phyloP scores from a whole-genome alignment of 805 yeast species.

The Barnettozyma pratensis region DNA sequence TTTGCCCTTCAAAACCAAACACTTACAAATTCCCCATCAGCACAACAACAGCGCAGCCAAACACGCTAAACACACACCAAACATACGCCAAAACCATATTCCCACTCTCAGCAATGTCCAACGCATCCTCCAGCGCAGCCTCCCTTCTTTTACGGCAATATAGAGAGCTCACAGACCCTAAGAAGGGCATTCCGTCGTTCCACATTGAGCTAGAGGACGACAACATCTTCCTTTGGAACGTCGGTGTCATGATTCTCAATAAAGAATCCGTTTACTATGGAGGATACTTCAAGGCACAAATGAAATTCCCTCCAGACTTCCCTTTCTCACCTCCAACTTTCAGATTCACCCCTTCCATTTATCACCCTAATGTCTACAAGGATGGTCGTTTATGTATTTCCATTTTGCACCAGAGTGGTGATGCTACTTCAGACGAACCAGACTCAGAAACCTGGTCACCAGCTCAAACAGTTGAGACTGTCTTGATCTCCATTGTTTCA shows the following conservation, averaged over 20 bases:
- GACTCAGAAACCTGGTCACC: constrained; percentile 94
- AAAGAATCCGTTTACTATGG: constrained; percentile 90
- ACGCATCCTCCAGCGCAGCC: constrained; percentile 47
- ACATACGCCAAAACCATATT: neutral
- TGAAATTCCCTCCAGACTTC: constrained; percentile 87
- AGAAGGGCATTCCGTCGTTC: constrained; percentile 67
- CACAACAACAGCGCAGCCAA: too few species aligned
- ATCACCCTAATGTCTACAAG: constrained; percentile 91
- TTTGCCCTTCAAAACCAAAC: neutral
- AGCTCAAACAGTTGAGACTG: constrained; percentile 88
- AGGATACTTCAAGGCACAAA: constrained; percentile 90
- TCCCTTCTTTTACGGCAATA: constrained; percentile 88
- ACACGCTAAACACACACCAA: neutral
- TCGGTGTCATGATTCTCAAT: constrained; percentile 88
- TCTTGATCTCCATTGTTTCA: constrained; percentile 84
- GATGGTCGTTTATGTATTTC: constrained; percentile 93
- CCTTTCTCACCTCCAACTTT: constrained; percentile 93
- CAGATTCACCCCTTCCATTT: constrained; percentile 88
- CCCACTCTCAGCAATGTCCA: constrained; percentile 6
- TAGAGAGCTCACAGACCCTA: constrained; percentile 90
- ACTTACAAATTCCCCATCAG: neutral
- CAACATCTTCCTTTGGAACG: constrained; percentile 65
- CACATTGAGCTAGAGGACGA: constrained; percentile 66
- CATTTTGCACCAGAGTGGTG: constrained; percentile 88
- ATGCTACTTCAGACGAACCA: constrained; percentile 84